These are phyloP conservation scores for Pichia nakasei DNA, from an alignment of 805 yeast genomes.

Conservation along the genomic window DNA sequence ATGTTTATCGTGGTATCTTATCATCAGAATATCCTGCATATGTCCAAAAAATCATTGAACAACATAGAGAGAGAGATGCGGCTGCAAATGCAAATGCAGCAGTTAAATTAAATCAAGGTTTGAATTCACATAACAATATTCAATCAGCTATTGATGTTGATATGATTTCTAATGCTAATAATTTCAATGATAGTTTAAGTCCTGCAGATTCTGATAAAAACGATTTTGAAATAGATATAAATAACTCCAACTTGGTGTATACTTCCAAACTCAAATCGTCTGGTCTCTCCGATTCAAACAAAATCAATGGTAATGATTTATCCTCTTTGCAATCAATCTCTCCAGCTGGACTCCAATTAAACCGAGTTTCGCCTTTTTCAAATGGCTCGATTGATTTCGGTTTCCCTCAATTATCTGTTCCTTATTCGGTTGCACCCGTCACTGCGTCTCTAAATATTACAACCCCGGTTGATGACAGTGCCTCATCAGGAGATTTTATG, in stretches of 20 bases:
- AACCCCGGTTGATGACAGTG: slow-evolving; percentile 2
- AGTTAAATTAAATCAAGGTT: not conserved
- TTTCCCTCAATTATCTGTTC: slow-evolving; percentile 40
- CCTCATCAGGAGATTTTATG: slow-evolving; percentile 1
- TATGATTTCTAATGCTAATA: not conserved
- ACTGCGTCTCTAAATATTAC: slow-evolving; percentile 45
- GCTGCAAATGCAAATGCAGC: slow-evolving; percentile 9
- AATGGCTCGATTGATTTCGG: slow-evolving; percentile 27
- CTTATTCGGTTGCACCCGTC: slow-evolving; percentile 70
- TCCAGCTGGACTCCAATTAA: slow-evolving; percentile 23
- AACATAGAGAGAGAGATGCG: slow-evolving; percentile 31
- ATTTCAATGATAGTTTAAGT: not conserved
- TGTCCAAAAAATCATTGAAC: slow-evolving; percentile 56
- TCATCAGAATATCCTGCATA: slow-evolving; percentile 68
- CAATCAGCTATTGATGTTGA: not conserved
- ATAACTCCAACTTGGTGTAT: slow-evolving; percentile 2
- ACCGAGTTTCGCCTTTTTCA: slow-evolving; percentile 21
- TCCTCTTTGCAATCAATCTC: slow-evolving; percentile 16
- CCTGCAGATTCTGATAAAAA: not conserved
- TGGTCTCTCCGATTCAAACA: not conserved
- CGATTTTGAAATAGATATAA: slow-evolving; percentile 2
- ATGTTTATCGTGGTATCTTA: slow-evolving; percentile 71
- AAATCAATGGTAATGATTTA: not conserved
- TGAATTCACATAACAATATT: not conserved
- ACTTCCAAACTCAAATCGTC: not conserved